A percentile compares a stretch with the other conserved stretches of the same genome.
Conservation (phyloP, 305 asterid genomes). For the Euphrasia arctica region DNA sequence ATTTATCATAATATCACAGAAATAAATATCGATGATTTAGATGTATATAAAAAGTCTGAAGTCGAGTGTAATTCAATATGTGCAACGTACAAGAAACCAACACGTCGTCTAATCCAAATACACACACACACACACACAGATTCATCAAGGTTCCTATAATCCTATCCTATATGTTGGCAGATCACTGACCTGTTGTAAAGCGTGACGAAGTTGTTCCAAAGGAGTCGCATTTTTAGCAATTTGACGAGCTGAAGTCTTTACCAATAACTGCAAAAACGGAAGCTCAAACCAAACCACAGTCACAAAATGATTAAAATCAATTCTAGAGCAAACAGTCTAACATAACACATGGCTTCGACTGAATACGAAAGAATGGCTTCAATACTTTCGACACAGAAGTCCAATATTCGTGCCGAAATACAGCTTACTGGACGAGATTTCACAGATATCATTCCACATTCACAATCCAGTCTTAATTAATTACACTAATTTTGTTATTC, state of each 20-base stretch:
- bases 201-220: slow-evolving; percentile 72
- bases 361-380: too few species aligned
- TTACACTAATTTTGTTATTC: too few species aligned
- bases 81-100: background rate
- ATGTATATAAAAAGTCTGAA: slow-evolving; percentile 5
- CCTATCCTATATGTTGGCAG: slow-evolving; percentile 6
- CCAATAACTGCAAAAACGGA: slow-evolving; percentile 56
- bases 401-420: too few species aligned
- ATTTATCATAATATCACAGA: slow-evolving; percentile 34
- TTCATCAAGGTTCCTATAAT: background rate
- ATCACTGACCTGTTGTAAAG: slow-evolving; percentile 73
- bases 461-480: too few species aligned
- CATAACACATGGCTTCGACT: background rate
- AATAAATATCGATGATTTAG: slow-evolving; percentile 20
- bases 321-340: slow-evolving; percentile 19
- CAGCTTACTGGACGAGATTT: too few species aligned
- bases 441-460: too few species aligned
- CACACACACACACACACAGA: background rate
- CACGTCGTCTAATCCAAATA: background rate
- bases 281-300: background rate
- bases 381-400: too few species aligned
- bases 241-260: slow-evolving; percentile 72
- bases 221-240: slow-evolving; percentile 71
- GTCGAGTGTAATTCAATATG: background rate
- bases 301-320: slow-evolving; percentile 7